phyloP scores from a whole-genome alignment of 2,329 filamentous ascomycete species.

The Neonectria ditissima region DNA sequence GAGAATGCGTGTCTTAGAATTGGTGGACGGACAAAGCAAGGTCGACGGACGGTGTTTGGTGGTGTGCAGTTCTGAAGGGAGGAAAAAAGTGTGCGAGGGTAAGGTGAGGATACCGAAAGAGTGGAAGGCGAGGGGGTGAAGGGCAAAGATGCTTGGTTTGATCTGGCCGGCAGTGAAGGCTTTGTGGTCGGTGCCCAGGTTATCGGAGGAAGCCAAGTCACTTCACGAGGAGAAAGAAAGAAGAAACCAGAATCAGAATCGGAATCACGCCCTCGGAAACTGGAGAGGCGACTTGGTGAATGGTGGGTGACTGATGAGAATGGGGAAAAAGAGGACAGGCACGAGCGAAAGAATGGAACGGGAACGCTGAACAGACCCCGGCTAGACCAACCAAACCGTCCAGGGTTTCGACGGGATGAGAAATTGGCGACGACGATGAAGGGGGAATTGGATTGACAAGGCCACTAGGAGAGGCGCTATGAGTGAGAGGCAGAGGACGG shows the following conservation, averaged over 20 bases:
- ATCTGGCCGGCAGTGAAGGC: constrained; percentile 35
- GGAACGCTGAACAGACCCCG: constrained; percentile 30
- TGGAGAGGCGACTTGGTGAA: constrained; percentile 8
- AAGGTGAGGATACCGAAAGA: constrained; percentile 12
- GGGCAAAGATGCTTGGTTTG: constrained; percentile 22
- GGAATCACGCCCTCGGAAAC: constrained; percentile 11
- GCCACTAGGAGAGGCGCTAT: constrained; percentile 29
- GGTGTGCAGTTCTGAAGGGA: constrained; percentile 42
- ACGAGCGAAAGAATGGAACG: constrained; percentile 29
- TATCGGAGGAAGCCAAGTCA: constrained; percentile 27
- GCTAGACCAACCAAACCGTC: constrained; percentile 35
- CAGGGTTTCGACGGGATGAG: constrained; percentile 38
- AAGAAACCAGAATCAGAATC: constrained; percentile 13
- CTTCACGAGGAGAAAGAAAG: constrained; percentile 14
- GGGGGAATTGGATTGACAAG: constrained; percentile 44
- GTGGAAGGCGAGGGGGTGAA: constrained; percentile 23
- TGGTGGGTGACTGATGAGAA: constrained; percentile 18
- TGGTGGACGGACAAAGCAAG: constrained; percentile 37
- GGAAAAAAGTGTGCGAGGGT: constrained; percentile 23
- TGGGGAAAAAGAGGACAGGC: constrained; percentile 32
- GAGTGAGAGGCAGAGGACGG: constrained; percentile 30
- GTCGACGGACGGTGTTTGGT: constrained; percentile 31
- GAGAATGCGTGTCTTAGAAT: constrained; percentile 44
- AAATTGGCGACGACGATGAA: constrained; percentile 45
- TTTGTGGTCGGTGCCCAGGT: constrained; percentile 22